A percentile compares a stretch with the other conserved stretches of the same genome.
phyloP scores from a whole-genome alignment of 768 basidiomycete species.

The Pleurotus tuoliensis region DNA sequence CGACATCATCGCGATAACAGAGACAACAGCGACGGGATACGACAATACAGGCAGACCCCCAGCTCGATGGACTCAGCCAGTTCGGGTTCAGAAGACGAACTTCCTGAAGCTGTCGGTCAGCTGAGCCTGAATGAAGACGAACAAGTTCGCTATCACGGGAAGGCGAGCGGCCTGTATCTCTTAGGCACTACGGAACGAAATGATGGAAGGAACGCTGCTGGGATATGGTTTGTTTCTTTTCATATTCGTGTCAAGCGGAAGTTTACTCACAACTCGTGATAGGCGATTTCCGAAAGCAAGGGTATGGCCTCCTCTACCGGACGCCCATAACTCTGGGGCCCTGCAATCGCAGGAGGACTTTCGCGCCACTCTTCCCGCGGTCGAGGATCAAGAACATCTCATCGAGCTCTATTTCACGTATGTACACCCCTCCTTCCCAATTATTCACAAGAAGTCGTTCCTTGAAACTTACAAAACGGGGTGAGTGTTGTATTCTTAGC shows the following conservation, averaged over 20 bases:
- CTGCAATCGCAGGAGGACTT: conserved; percentile 29
- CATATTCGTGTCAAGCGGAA: conserved; percentile 4
- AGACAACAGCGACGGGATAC: not conserved
- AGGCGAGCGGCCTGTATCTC: conserved; percentile 77
- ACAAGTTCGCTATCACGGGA: conserved; percentile 84
- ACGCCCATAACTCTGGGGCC: conserved; percentile 15
- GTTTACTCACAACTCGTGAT: conserved; percentile 3
- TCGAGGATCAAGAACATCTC: conserved; percentile 59
- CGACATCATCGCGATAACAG: conserved; percentile 7
- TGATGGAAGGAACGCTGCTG: conserved; percentile 69
- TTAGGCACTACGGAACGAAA: conserved; percentile 56
- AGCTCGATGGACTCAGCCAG: conserved; percentile 27
- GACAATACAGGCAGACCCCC: conserved; percentile 25
- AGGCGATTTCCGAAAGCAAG: conserved; percentile 85
- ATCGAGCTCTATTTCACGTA: conserved; percentile 76
- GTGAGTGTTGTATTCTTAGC: conserved; percentile 20
- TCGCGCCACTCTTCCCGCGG: conserved; percentile 48
- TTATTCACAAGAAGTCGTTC: conserved; percentile 71
- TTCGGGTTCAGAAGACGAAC: conserved; percentile 37
- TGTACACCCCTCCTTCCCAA: conserved; percentile 76
- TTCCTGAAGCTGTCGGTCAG: conserved; percentile 76
- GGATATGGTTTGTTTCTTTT: conserved; percentile 55
- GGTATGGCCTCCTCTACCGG: conserved; percentile 74
- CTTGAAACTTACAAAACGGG: conserved; percentile 48
- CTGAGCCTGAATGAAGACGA: conserved; percentile 84